Evolutionary conservation across 768 basidiomycete species (phyloP), one percentile per base, ranked within the genome.

Genomic region (Rhodocollybia butyracea): DNA sequence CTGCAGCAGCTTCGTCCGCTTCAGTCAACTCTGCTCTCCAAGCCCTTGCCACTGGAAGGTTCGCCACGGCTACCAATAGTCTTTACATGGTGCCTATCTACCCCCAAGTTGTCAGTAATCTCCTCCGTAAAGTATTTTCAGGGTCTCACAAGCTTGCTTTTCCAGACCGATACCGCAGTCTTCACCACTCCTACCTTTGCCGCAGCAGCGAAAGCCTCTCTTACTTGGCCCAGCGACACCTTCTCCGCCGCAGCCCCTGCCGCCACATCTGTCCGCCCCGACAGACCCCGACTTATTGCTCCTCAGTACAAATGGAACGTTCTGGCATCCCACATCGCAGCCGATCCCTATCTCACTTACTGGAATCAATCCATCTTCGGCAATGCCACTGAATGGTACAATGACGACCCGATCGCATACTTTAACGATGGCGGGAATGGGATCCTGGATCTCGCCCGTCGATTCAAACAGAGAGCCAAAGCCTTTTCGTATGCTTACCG

Each of bases 351-450:
- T 74, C 79, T 98, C 64, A 74, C 79, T 56, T 76, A 72, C 57
- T 98, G 96, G 96, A 97, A 99, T 69, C 77, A 78, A 22, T 89
- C 91, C 43, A 98, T 98, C 66, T 89, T 98, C 60, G 76, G 70
- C 50, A 98, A 98, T 71, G 97, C 94, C 13, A 82, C 90, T 0
- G 71, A 76, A n/a, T 94, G 88, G 65, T 82, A 77, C 66, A 64
- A 70, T 50, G 70, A 80, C 24, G 74, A 79, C n/a, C 83, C 88
- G 36, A 87, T 91, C 31, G 63, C 61, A 21, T 97, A 98, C 68
- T 69, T 73, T 59, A 68, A 82, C 65, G 97, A 99, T 64, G 88
- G 90, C 24, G 82, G 81, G 59, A 94, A 89, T 60, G 97, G 97
- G 64, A 93, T 98, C 31, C 79, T 99, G 27, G 97, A 99, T 65